Base-by-base conservation (phyloP, 441 rosid species). In the Isatis lusitanica region DNA sequence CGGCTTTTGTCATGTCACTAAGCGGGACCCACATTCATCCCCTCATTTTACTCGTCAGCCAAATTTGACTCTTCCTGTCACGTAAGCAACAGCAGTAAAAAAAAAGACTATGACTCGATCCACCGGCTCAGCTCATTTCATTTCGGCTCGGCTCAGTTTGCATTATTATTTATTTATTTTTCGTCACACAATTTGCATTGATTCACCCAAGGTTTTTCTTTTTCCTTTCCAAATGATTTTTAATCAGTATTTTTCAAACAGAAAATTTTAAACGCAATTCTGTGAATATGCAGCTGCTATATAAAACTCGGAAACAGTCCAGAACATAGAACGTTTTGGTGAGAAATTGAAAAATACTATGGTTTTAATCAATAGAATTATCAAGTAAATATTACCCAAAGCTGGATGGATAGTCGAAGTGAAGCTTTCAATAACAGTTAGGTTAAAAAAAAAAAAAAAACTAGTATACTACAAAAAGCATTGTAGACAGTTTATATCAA, bases 11-110 rank as follows among this genome's bases (percentile, higher is more conserved):
- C 79, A 46, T 36, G 70, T 62, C 74, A 63, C 13, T 6, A 63
- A 17, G 28, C 39, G 43, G 79, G 74, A 52, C 79, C 65, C 70
- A 43, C 17, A 26, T 62, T 44, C 5, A 48, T 24, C 9, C 28
- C 55, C 26, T 9, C 39, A 9, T 15, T 46, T 64, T 16, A 62
- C 36, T 64, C 51, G 65, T 53, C 50, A 68, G 70, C 79, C 74
- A 75, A 62, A 11, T 55, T 75, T 68, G 70, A 53, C 74, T 46
- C 39, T 67, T 67, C 39, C 28, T 21, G 51, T 44, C 74, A 61
- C 70, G 74, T 62, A 50, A 30, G 71, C 62, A 60, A 38, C 63
- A 59, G 46, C 28, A 26, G 28, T 26, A 26, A 18, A 10, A 26
- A 18, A 10, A 16, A 52, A 9, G 13, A 33, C 11, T 12, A 17